phyloP scores from a whole-genome alignment of 371 early-diverging fungal genomes.

The Nosema granulosis region DNA sequence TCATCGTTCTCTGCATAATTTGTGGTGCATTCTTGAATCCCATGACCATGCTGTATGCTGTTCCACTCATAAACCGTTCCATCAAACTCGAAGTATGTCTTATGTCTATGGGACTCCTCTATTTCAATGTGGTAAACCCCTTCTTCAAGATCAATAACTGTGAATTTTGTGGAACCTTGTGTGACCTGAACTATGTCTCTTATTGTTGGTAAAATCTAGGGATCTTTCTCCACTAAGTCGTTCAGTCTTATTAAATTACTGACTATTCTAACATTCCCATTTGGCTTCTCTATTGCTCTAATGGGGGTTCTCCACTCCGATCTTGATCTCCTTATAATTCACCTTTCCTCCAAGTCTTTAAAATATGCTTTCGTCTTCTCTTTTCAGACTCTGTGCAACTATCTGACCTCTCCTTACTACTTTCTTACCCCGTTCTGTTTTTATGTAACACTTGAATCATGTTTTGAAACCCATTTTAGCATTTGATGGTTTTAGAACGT shows the following conservation, averaged over 20 bases:
- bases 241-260: constrained; percentile 43
- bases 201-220: constrained; percentile 7
- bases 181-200: constrained; percentile 22
- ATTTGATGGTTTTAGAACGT: neutral
- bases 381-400: neutral
- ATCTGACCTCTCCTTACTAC: constrained; percentile 7
- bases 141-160: constrained; percentile 52
- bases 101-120: constrained; percentile 26
- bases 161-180: constrained; percentile 32
- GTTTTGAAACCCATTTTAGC: neutral
- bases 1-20: constrained; percentile 55
- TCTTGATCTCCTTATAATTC: constrained; percentile 15
- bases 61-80: constrained; percentile 41
- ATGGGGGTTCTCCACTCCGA: constrained; percentile 33
- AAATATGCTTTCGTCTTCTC: constrained; percentile 2
- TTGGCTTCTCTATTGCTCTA: constrained; percentile 3
- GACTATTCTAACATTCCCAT: constrained; percentile 39
- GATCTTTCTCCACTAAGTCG: constrained; percentile 4
- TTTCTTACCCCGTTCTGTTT: neutral
- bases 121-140: constrained; percentile 48
- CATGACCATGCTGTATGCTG: constrained; percentile 34
- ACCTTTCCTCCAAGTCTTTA: constrained; percentile 9
- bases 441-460: constrained; percentile 2
- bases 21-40: constrained; percentile 54
- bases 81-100: constrained; percentile 46